Conservation (phyloP, 2,329 filamentous ascomycete genomes). For the Calonectria multiphialidica region DNA sequence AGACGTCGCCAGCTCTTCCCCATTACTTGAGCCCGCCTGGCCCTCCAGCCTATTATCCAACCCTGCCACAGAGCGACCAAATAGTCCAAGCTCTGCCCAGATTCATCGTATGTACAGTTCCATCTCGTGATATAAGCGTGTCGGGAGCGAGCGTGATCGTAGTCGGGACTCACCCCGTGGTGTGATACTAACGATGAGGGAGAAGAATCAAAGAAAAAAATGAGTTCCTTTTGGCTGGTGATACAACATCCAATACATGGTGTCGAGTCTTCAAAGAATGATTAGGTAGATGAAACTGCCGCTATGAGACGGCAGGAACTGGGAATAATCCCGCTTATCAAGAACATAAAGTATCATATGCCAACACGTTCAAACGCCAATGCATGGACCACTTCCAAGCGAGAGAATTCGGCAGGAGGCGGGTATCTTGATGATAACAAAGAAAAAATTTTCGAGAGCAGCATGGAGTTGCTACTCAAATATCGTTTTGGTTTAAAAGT, state of each 20-base stretch:
- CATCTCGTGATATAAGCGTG: slow-evolving; percentile 42
- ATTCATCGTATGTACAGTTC: slow-evolving; percentile 44
- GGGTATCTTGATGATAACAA: slow-evolving; percentile 42
- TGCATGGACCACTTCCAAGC: slow-evolving; percentile 43
- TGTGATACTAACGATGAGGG: slow-evolving; percentile 20
- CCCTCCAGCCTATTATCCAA: slow-evolving; percentile 14
- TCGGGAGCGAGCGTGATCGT: slow-evolving; percentile 19
- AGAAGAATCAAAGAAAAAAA: slow-evolving; percentile 5
- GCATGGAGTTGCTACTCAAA: slow-evolving; percentile 14
- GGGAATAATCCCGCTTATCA: slow-evolving; percentile 17
- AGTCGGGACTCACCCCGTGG: slow-evolving; percentile 1
- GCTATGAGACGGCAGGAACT: slow-evolving; percentile 4
- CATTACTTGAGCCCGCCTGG: slow-evolving; percentile 20
- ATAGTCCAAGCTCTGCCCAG: slow-evolving; percentile 18
- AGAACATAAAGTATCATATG: slow-evolving; percentile 28
- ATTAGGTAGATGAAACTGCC: slow-evolving; percentile 23
- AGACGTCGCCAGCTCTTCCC: slow-evolving; percentile 6
- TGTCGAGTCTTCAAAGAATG: slow-evolving; percentile 26
- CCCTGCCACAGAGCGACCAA: slow-evolving; percentile 10
- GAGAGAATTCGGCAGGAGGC: slow-evolving; percentile 43
- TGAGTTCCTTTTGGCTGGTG: slow-evolving; percentile 6
- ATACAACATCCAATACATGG: slow-evolving; percentile 9
- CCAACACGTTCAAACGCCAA: slow-evolving; percentile 35
- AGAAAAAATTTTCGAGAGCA: slow-evolving; percentile 6
- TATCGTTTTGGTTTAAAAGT: slow-evolving; percentile 75